Evolutionary conservation across 2,329 filamentous ascomycete genomes (phyloP).

Genomic region (Trichoderma koningiopsis): DNA sequence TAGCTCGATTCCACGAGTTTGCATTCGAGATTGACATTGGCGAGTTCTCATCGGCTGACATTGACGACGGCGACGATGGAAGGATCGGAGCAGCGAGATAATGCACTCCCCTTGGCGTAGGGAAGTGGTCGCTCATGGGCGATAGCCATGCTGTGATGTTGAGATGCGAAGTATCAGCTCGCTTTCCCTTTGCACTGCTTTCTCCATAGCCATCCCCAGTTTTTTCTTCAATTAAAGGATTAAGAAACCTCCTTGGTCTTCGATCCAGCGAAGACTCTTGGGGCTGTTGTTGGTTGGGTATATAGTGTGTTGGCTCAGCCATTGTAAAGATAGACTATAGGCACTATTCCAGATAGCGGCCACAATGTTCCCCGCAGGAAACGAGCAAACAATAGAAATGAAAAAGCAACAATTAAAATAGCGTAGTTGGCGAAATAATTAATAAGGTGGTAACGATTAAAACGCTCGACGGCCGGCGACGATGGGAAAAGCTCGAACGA

Average conservation of each 20-base stretch:
- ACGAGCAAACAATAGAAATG: not conserved
- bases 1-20: constrained; percentile 65
- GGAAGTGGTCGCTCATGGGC: constrained; percentile 66
- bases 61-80: constrained; percentile 61
- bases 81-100: constrained; percentile 65
- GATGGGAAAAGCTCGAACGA: constrained; percentile 39
- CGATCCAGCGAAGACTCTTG: constrained; percentile 59
- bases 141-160: constrained; percentile 62
- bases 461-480: constrained; percentile 43
- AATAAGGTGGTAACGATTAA: constrained; percentile 12
- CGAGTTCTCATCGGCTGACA: constrained; percentile 55
- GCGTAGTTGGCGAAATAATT: not conserved
- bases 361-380: not conserved
- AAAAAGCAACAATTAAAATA: constrained; percentile 29
- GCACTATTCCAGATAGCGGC: constrained; percentile 38
- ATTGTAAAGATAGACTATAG: constrained; percentile 43
- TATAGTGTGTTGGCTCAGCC: constrained; percentile 43
- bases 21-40: constrained; percentile 59
- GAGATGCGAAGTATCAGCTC: constrained; percentile 44
- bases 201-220: constrained; percentile 43
- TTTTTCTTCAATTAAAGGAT: constrained; percentile 66
- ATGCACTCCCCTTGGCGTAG: constrained; percentile 68
- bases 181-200: constrained; percentile 30
- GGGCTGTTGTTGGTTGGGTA: constrained; percentile 44
- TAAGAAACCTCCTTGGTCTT: constrained; percentile 57